phyloP scores from a whole-genome alignment of 1,139 yeast genomes.

The Petasospora fabianii region DNA sequence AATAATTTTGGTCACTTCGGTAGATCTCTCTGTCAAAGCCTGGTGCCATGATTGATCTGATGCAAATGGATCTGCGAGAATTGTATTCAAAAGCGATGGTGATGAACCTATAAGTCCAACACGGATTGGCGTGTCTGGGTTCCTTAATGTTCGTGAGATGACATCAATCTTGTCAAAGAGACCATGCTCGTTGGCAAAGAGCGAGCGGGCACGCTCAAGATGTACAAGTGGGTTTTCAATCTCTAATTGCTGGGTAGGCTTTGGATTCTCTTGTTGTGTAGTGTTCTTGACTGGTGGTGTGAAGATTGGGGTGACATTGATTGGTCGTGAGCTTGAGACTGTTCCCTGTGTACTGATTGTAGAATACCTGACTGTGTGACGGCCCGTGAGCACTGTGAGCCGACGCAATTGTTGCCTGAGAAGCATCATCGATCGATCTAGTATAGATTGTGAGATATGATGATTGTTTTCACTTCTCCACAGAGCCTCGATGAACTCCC shows the following conservation, averaged over 20 bases:
- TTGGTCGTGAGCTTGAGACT: neutral
- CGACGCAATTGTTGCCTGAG: neutral
- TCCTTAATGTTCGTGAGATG: slow-evolving; percentile 10
- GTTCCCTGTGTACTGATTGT: slow-evolving; percentile 9
- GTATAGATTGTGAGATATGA: no score
- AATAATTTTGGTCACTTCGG: slow-evolving; percentile 6
- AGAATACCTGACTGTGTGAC: slow-evolving; percentile 6
- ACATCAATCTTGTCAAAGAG: slow-evolving; percentile 20
- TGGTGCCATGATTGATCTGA: slow-evolving; percentile 25
- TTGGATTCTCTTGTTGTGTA: neutral
- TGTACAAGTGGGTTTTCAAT: slow-evolving; percentile 15
- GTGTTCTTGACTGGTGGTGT: neutral
- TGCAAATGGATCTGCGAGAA: slow-evolving; percentile 26
- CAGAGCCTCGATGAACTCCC: neutral
- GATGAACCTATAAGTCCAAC: slow-evolving; percentile 24
- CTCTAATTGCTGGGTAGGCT: neutral
- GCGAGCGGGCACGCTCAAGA: slow-evolving; percentile 9
- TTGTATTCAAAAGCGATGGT: slow-evolving; percentile 20
- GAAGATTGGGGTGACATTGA: neutral
- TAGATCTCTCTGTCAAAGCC: slow-evolving; percentile 14
- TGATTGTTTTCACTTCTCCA: neutral
- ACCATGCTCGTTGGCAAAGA: slow-evolving; percentile 20
- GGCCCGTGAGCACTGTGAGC: neutral
- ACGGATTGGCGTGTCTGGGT: slow-evolving; percentile 18
- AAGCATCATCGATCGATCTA: neutral